Evolutionary conservation across 176 grass and related monocot species (phyloP).

Genomic region (Raddia guianensis): DNA sequence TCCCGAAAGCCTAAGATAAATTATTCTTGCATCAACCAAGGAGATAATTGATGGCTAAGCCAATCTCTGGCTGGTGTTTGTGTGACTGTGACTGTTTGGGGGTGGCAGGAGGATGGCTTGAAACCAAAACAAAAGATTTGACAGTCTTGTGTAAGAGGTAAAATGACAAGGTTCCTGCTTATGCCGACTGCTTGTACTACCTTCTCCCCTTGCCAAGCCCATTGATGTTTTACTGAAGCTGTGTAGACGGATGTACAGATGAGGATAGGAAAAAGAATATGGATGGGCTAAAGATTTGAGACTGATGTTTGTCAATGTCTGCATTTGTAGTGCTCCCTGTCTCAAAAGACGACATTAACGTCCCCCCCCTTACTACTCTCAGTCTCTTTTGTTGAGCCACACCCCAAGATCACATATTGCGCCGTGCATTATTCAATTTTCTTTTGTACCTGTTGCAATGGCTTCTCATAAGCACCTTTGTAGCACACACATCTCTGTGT

Average conservation of each 20-base stretch:
- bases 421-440: background rate
- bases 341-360: slow-evolving; percentile 22
- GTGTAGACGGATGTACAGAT: slow-evolving; percentile 74
- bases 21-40: slow-evolving; percentile 36
- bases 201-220: slow-evolving; percentile 25
- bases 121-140: background rate
- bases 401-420: background rate
- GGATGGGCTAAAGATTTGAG: slow-evolving; percentile 44
- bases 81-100: slow-evolving; percentile 12
- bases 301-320: slow-evolving; percentile 39
- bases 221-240: slow-evolving; percentile 59
- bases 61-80: slow-evolving; percentile 40
- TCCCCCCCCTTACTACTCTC: background rate
- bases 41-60: slow-evolving; percentile 47
- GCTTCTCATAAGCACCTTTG: background rate
- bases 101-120: slow-evolving; percentile 31
- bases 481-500: background rate
- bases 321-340: slow-evolving; percentile 10
- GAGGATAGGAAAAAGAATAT: slow-evolving; percentile 59
- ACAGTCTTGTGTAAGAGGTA: slow-evolving; percentile 40
- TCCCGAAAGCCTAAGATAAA: slow-evolving; percentile 64
- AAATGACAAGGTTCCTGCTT: slow-evolving; percentile 8
- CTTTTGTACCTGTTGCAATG: background rate
- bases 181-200: slow-evolving; percentile 26
- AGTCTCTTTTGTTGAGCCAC: background rate